Base-by-base conservation (phyloP, 140 eudicot species). In the Flaveria floridana region DNA sequence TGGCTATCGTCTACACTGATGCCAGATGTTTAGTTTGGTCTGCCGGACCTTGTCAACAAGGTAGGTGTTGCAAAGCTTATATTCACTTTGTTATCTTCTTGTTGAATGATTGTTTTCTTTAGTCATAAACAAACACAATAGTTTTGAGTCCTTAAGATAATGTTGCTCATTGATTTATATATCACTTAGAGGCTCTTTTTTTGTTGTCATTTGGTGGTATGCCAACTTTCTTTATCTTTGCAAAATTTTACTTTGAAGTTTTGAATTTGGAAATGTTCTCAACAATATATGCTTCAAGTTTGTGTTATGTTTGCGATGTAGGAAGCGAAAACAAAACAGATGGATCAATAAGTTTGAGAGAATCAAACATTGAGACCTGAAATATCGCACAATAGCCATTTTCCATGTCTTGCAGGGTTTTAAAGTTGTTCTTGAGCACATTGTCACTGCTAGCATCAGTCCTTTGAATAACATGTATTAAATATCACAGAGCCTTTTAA, bases 51-150 rank as follows among this genome's bases (percentile, higher is more conserved):
- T 79, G 75, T 67, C 6, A 56, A 58, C 52, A 64, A 68, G 84
- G 80, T 47, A 34, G 69, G 65, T 56, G 68, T 68, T 69, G 39
- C 53, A 68, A 30, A 75, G 44, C 41, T 68, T 67, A 46, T 79
- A 58, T 74, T 67, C 23, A 55, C 68, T 73, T 48, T 44, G 66
- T 65, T 28, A 44, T 73, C 61, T 72, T 18, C 39, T 55, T 65
- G 75, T 6, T 15, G 83, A 52, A 28, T 74, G 80, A 67, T 68
- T 68, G 68, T 74, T 67, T 71, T 47, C 3, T 74, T 68, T 74
- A 7, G 42, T 80, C 57, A 47, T 74, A 80, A 80, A 57, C 76
- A 59, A 25, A 74, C 68, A 62, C 57, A 46, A 23, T 75, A 75
- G 72, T 51, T 73, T 44, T 57, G 58, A 75, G 80, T 68, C 5